Evolutionary conservation across 805 yeast genomes (phyloP).

Genomic region (Kuraishia ogatae): DNA sequence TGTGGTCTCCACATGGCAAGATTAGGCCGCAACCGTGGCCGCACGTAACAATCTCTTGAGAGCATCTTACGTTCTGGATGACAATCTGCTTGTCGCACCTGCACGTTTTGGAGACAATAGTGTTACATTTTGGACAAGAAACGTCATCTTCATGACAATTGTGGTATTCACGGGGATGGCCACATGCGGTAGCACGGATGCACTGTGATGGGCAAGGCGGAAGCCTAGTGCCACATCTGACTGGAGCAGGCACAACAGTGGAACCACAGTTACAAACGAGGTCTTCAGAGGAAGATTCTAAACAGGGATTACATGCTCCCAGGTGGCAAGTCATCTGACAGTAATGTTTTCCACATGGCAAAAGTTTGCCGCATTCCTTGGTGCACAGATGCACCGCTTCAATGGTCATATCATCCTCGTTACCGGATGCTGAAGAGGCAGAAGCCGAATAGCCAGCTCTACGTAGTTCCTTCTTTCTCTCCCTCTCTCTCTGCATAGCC

Average conservation of each 20-base stretch:
- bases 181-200: conserved; percentile 48
- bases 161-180: conserved; percentile 64
- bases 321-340: conserved; percentile 69
- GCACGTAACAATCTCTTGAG: conserved; percentile 62
- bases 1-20: conserved; percentile 40
- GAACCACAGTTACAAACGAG: conserved; percentile 73
- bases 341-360: conserved; percentile 57
- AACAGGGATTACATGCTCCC: conserved; percentile 74
- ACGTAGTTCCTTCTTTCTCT: conserved; percentile 39
- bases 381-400: conserved; percentile 75
- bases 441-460: conserved; percentile 20
- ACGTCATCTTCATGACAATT: conserved; percentile 61
- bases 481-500: conserved; percentile 51
- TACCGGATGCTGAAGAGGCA: conserved; percentile 18
- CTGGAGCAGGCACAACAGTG: conserved; percentile 74
- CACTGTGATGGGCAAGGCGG: conserved; percentile 65
- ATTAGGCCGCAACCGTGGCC: conserved; percentile 49
- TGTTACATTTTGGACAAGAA: conserved; percentile 73
- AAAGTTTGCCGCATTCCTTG: conserved; percentile 48
- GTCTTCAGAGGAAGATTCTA: conserved; percentile 75
- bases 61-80: conserved; percentile 61
- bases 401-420: conserved; percentile 44
- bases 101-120: conserved; percentile 18
- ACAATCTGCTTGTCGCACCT: conserved; percentile 20
- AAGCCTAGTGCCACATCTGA: conserved; percentile 68